phyloP scores from a whole-genome alignment of 345 rosid genomes.

The Iberis pinnata region DNA sequence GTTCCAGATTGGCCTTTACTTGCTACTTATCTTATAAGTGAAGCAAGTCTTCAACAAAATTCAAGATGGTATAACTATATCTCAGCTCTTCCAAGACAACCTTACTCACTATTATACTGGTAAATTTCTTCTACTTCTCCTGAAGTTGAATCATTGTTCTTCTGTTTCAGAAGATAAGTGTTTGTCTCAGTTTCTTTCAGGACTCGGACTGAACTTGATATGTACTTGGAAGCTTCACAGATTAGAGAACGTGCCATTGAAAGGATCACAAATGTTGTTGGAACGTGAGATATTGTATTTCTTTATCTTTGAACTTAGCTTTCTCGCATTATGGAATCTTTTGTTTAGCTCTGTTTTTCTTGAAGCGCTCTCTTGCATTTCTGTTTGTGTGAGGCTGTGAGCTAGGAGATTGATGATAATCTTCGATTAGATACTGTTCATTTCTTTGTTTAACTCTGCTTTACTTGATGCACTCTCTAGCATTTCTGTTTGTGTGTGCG shows the following conservation, averaged over 20 bases:
- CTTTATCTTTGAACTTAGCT: constrained; percentile 11
- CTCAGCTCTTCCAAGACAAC: constrained; percentile 80
- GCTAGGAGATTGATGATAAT: too few relatives aligned
- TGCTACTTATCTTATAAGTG: constrained; percentile 80
- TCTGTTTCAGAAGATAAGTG: constrained; percentile 26
- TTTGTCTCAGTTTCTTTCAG: constrained; percentile 65
- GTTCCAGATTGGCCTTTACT: constrained; percentile 97
- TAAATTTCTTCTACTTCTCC: constrained; percentile 9
- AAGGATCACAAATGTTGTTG: constrained; percentile 73
- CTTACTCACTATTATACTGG: constrained; percentile 94
- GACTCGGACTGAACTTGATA: constrained; percentile 89
- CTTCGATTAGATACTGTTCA: too few relatives aligned
- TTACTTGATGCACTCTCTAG: too few relatives aligned
- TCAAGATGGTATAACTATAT: constrained; percentile 90
- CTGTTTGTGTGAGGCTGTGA: too few relatives aligned
- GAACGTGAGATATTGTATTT: constrained; percentile 53
- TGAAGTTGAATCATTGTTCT: constrained; percentile 1
- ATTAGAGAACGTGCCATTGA: constrained; percentile 88
- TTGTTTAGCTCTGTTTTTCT: constrained; percentile 5
- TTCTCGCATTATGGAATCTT: neutral
- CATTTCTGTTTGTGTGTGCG: too few relatives aligned
- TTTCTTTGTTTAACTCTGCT: too few relatives aligned
- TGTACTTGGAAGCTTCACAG: constrained; percentile 93
- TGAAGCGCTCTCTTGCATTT: constrained; percentile 4
- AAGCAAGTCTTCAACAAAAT: constrained; percentile 63